Evolutionary conservation across 768 basidiomycete genomes (phyloP), one percentile per base, ranked within the genome.

Genomic region (Filobasidium wieringae): DNA sequence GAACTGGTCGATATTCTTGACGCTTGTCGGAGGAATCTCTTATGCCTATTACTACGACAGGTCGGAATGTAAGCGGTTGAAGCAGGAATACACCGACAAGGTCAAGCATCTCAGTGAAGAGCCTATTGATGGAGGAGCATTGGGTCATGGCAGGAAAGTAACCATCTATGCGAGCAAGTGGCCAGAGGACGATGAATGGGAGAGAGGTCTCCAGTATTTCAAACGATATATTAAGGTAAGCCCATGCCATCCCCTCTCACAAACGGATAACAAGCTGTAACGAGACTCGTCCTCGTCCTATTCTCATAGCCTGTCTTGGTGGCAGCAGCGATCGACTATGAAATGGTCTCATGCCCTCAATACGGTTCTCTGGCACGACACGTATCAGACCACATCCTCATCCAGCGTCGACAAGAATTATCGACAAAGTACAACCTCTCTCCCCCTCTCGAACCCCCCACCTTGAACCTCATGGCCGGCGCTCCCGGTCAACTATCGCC

Each of bases 211-310:
- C 72, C 84, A 79, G 76, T 88, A 89, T 78, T 97, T 97, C 78
- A 85, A 87, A 73, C 89, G 87, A 79, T 97, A 95, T 76, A 82
- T 96, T 77, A 93, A 95, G 86, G 95, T 95, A 53, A 55, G 75
- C 43, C 11, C 26, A 47, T 19, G 30, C 24, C 17, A 11, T 3
- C 4, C 31, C 27, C 8, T 9, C 8, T 29, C 5, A 36, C 17
- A 11, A 32, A 11, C 4, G n/a, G 2, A 11, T 52, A 19, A n/a
- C n/a, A n/a, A 17, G 7, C 11, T 51, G 7, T 14, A 51, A 15
- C 41, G 15, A 6, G 8, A 37, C 11, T 37, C 47, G 32, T 15
- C 27, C 22, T 31, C 37, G 7, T 7, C 37, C 0, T 0, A 17
- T 24, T 19, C 45, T 52, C 57, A 14, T 68, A 99, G 95, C 95